Evolutionary conservation across 495 filamentous ascomycete species (phyloP).

Genomic region (Neurospora sp.): DNA sequence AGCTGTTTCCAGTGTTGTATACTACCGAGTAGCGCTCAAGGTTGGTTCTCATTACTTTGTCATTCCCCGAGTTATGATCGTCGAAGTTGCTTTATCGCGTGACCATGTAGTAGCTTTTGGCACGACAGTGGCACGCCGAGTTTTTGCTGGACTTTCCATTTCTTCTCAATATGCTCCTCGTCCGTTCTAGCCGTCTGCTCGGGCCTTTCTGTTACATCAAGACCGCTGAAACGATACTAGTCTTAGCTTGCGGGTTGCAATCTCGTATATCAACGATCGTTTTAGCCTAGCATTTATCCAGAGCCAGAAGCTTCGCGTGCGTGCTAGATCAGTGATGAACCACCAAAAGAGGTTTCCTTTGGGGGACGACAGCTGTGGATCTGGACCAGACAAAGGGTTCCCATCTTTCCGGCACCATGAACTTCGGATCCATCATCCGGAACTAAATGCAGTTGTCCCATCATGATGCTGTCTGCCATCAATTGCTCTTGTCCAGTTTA

Average conservation of each 20-base stretch:
- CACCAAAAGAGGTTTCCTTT: neutral
- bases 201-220: neutral
- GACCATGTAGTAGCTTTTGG: neutral
- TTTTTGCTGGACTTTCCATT: neutral
- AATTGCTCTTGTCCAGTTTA: neutral
- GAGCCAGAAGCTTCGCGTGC: neutral
- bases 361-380: neutral
- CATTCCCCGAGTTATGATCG: neutral
- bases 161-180: neutral
- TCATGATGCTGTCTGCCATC: neutral
- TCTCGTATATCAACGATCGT: neutral
- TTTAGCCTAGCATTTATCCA: neutral
- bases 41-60: neutral
- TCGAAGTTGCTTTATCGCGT: neutral
- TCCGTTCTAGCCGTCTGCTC: neutral
- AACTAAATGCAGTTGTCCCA: neutral
- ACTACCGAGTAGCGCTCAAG: neutral
- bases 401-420: neutral
- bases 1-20: neutral
- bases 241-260: neutral
- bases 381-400: neutral
- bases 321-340: neutral
- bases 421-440: neutral
- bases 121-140: neutral
- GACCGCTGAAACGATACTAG: neutral